Evolutionary conservation across 306 rosid species (phyloP).

Genomic region (Calophaca sinica): DNA sequence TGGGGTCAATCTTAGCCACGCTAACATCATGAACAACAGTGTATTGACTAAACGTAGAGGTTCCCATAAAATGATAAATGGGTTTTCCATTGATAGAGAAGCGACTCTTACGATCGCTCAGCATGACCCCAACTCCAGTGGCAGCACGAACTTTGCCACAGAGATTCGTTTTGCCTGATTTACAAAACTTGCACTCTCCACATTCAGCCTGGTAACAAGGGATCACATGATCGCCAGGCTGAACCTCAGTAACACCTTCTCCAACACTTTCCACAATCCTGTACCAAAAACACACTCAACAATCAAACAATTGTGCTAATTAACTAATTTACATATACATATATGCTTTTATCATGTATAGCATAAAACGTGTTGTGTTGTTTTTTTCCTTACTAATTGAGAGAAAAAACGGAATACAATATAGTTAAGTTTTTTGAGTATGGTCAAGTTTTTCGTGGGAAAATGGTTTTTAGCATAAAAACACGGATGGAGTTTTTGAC

Average conservation of each 20-base stretch:
- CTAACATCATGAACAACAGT: constrained; percentile 98
- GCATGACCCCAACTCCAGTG: constrained; percentile 92
- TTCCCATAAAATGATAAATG: constrained; percentile 96
- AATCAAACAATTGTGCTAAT: neutral
- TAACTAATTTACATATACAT: too few relatives aligned
- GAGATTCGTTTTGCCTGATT: constrained; percentile 95
- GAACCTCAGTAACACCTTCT: constrained; percentile 87
- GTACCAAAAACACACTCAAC: constrained; percentile 33
- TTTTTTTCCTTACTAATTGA: too few relatives aligned
- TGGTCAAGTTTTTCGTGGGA: too few relatives aligned
- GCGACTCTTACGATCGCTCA: constrained; percentile 85
- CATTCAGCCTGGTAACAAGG: constrained; percentile 99
- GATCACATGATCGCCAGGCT: constrained; percentile 92
- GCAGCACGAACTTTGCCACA: constrained; percentile 94
- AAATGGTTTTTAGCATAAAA: too few relatives aligned
- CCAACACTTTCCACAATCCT: constrained; percentile 97
- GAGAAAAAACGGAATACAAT: too few relatives aligned
- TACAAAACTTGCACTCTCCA: constrained; percentile 93
- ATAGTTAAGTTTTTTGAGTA: too few relatives aligned
- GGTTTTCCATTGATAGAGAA: constrained; percentile 86
- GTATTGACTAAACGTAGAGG: constrained; percentile 92
- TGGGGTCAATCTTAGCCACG: constrained; percentile 88
- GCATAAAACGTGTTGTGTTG: neutral
- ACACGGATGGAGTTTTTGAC: too few relatives aligned
- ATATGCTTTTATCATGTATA: constrained; percentile 9